A percentile compares a stretch with the other conserved stretches of the same genome.
phyloP scores from a whole-genome alignment of 2,329 filamentous ascomycete species.

The Penicillium occitanis region DNA sequence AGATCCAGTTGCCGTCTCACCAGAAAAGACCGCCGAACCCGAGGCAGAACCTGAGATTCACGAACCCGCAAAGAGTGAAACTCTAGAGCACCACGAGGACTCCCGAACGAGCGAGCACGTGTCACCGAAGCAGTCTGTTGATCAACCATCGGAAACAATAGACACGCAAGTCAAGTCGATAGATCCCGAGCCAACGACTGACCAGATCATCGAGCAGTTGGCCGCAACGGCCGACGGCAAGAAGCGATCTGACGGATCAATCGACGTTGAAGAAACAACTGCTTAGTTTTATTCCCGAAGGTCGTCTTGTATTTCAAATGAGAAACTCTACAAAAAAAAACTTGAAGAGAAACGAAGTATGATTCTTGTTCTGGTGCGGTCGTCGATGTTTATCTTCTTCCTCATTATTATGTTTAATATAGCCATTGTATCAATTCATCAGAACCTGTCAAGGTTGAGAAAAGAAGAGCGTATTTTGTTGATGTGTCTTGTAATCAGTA shows the following conservation, averaged over 20 bases:
- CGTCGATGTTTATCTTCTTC: conserved; percentile 10
- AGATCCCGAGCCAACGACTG: conserved; percentile 10
- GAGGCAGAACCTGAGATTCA: conserved; percentile 20
- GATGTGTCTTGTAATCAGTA: background rate
- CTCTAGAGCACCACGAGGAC: background rate
- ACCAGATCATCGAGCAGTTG: conserved; percentile 12
- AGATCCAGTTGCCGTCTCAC: conserved; percentile 29
- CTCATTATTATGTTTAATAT: conserved; percentile 12
- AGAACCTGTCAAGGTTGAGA: background rate
- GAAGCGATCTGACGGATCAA: conserved; percentile 19
- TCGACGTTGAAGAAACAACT: background rate
- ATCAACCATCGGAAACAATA: background rate
- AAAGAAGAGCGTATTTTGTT: background rate
- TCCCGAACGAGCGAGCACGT: conserved; percentile 8
- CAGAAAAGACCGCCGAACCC: conserved; percentile 6
- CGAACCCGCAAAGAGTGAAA: background rate
- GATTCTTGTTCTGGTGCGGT: background rate
- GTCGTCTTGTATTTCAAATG: background rate
- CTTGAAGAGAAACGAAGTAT: conserved; percentile 1
- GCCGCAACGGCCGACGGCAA: conserved; percentile 12
- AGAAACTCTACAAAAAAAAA: background rate
- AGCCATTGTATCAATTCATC: conserved; percentile 6
- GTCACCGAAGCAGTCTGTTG: conserved; percentile 24
- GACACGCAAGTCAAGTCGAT: background rate
- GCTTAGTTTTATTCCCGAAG: background rate